phyloP scores from a whole-genome alignment of 106 monocot genomes.

The Dendrobium nobile region DNA sequence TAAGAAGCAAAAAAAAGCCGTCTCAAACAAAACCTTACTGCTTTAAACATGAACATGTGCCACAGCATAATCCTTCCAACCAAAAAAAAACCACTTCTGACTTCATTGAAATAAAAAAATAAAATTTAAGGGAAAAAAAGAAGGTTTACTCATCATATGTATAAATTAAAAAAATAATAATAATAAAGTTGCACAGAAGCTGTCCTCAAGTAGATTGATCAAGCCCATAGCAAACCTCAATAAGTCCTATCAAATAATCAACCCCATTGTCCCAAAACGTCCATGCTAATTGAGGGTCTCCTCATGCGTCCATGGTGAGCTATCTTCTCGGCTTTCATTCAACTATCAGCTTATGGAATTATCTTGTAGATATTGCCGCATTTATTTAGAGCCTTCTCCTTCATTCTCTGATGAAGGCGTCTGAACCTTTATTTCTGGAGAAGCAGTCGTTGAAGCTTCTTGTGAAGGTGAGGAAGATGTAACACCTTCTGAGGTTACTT shows the following conservation, averaged over 20 bases:
- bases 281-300: neutral
- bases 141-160: no score
- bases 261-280: neutral
- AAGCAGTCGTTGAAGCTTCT: neutral
- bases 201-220: no score
- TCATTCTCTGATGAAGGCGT: neutral
- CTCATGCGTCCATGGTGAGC: neutral
- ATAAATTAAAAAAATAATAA: no score
- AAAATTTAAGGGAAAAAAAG: no score
- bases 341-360: neutral
- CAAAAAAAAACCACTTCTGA: no score
- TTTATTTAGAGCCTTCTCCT: neutral
- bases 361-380: neutral
- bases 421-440: neutral
- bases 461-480: neutral
- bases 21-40: no score
- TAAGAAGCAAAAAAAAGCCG: no score
- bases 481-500: neutral
- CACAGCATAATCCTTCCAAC: no score
- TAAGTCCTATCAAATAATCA: neutral
- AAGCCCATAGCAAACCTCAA: no score
- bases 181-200: no score
- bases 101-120: no score
- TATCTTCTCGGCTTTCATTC: neutral
- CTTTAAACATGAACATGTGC: no score